phyloP scores from a whole-genome alignment of 2,329 filamentous ascomycete species.

The Lasiodiplodia citricola region DNA sequence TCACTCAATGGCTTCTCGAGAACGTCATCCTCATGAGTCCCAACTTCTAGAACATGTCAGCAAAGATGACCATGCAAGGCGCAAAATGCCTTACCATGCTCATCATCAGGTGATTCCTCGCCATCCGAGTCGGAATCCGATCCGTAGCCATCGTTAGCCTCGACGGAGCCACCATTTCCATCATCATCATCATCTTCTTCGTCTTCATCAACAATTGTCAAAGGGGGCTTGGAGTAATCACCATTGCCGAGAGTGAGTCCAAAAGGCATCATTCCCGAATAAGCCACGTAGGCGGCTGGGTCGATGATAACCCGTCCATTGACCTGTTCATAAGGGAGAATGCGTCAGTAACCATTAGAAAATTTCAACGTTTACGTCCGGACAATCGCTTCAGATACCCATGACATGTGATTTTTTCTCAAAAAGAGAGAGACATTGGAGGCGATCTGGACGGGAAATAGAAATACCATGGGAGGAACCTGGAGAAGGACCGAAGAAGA shows the following conservation, averaged over 20 bases:
- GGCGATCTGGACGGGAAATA: no score
- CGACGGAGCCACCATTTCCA: no score
- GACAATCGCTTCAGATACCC: conserved; percentile 40
- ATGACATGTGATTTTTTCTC: not conserved
- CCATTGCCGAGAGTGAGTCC: no score
- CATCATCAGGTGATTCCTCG: not conserved
- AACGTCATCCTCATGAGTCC: not conserved
- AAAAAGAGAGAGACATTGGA: no score
- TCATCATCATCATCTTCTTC: not conserved
- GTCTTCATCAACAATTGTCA: not conserved
- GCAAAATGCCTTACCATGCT: not conserved
- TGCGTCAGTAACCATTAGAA: conserved; percentile 11
- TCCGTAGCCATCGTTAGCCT: not conserved
- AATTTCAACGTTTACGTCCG: conserved; percentile 31
- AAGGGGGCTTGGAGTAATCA: not conserved
- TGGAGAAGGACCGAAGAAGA: no score
- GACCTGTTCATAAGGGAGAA: conserved; percentile 33
- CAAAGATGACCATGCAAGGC: no score
- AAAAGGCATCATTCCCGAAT: not conserved
- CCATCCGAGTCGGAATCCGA: not conserved
- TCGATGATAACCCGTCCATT: conserved; percentile 60
- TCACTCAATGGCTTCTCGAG: conserved; percentile 28
- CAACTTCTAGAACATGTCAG: not conserved
- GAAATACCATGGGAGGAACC: no score
- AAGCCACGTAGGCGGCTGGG: conserved; percentile 30